Percentiles rank a stretch among this genome's conserved stretches.
phyloP scores from a whole-genome alignment of 257 asterid genomes.

The Anisodus acutangulus region DNA sequence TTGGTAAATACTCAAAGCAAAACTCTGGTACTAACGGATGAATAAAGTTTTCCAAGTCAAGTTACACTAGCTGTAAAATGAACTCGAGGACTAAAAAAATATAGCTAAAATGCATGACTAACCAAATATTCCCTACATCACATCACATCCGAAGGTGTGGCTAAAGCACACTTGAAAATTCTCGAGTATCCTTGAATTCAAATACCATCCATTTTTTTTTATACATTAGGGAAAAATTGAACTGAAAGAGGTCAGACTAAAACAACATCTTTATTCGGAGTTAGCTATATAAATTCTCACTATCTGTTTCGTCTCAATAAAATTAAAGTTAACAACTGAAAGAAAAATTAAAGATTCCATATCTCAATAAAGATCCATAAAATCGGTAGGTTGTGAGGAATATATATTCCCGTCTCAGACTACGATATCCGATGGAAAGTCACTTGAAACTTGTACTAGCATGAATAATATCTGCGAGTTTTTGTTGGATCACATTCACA shows the following conservation, averaged over 20 bases:
- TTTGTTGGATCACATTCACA: slow-evolving; percentile 24
- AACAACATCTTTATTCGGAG: neutral
- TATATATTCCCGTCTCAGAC: neutral
- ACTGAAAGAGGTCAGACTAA: neutral
- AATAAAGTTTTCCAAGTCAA: neutral
- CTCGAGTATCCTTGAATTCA: neutral
- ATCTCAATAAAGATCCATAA: neutral
- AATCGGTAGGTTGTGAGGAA: neutral
- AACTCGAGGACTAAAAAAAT: too few species aligned
- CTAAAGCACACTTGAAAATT: neutral
- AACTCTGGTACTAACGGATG: neutral
- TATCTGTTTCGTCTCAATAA: neutral
- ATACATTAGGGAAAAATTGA: neutral
- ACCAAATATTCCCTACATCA: neutral
- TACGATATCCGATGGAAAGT: neutral
- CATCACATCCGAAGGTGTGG: neutral
- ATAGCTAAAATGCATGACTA: neutral
- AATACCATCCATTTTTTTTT: neutral
- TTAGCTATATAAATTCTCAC: neutral
- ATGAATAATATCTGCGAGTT: slow-evolving; percentile 25
- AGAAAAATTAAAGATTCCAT: neutral
- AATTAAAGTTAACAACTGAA: neutral
- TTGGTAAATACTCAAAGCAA: neutral
- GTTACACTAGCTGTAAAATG: neutral
- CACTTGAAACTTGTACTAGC: slow-evolving; percentile 13